phyloP scores from a whole-genome alignment of 805 yeast genomes.

The Hanseniaspora guilliermondii region DNA sequence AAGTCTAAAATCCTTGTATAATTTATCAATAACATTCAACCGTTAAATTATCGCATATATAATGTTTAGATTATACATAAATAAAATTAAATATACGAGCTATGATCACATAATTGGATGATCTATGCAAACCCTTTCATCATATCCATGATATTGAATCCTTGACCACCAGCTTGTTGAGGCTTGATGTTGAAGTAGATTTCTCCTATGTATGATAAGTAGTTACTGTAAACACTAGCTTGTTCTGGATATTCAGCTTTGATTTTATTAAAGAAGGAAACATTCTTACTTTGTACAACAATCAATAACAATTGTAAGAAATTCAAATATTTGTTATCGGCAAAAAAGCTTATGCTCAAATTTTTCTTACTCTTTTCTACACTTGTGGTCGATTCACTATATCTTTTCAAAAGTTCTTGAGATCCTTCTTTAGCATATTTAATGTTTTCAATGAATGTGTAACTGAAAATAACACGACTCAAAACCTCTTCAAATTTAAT shows the following conservation, averaged over 20 bases:
- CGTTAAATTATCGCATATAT: too few relatives aligned
- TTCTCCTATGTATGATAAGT: conserved; percentile 48
- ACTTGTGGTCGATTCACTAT: conserved; percentile 21
- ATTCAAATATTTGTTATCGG: conserved; percentile 40
- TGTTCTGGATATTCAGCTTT: conserved; percentile 36
- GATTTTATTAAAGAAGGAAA: conserved; percentile 43
- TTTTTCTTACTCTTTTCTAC: conserved; percentile 24
- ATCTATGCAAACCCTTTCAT: conserved; percentile 47
- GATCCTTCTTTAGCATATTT: conserved; percentile 41
- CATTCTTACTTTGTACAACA: conserved; percentile 43
- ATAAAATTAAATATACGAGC: too few relatives aligned
- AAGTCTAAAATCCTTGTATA: too few relatives aligned
- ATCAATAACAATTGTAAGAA: conserved; percentile 55
- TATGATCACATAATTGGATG: neutral
- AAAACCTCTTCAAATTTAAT: conserved; percentile 24
- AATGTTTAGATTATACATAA: too few relatives aligned
- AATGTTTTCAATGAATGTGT: conserved; percentile 53
- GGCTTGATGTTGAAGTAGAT: conserved; percentile 48
- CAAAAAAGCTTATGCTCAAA: conserved; percentile 30
- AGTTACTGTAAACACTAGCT: conserved; percentile 24
- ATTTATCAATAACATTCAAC: too few relatives aligned
- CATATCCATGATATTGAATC: conserved; percentile 45
- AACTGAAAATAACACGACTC: conserved; percentile 61
- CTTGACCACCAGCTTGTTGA: conserved; percentile 27
- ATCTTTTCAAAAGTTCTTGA: conserved; percentile 27